A percentile compares a stretch with the other conserved stretches of the same genome.
Evolutionary conservation across 2,329 filamentous ascomycete genomes (phyloP).

Genomic region (Colletotrichum incanum): DNA sequence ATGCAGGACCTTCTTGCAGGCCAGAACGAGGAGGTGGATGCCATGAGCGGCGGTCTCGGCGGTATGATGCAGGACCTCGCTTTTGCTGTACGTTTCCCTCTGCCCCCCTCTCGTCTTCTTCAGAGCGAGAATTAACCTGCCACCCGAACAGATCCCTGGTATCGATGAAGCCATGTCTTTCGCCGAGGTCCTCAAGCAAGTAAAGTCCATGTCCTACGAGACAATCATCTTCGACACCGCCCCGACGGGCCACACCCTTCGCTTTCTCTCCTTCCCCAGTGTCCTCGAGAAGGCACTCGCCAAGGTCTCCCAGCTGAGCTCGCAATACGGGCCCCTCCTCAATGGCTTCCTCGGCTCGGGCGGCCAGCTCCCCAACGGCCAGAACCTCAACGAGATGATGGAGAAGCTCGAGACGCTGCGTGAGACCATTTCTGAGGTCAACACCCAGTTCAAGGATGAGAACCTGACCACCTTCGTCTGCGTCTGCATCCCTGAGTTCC

Average conservation of each 20-base stretch:
- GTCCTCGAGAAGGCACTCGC: conserved; percentile 99
- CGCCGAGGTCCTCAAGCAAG: conserved; percentile 98
- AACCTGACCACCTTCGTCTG: conserved; percentile 97
- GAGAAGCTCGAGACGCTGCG: conserved; percentile 95
- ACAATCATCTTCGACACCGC: conserved; percentile 99
- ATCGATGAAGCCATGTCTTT: conserved; percentile 99
- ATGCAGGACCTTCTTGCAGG: conserved; percentile 94
- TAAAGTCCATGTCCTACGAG: conserved; percentile 98
- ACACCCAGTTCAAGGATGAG: conserved; percentile 97
- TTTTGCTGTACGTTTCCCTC: conserved; percentile 80
- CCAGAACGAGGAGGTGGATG: conserved; percentile 77
- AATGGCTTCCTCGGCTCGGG: conserved; percentile 91
- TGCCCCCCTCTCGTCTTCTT: conserved; percentile 8
- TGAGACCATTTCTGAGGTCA: conserved; percentile 95
- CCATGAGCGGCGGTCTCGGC: conserved; percentile 82
- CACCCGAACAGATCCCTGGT: conserved; percentile 84
- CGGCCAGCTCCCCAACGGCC: conserved; percentile 85
- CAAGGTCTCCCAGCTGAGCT: conserved; percentile 94
- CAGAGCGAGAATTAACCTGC: background rate
- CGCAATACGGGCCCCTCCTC: conserved; percentile 95
- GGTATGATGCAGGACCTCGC: conserved; percentile 99
- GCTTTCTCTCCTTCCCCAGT: conserved; percentile 98
- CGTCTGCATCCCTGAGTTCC: conserved; percentile 97
- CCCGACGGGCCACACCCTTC: conserved; percentile 96
- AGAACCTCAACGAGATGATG: conserved; percentile 92